Evolutionary conservation across 495 filamentous ascomycete species (phyloP), one percentile per base, ranked within the genome.

Genomic region (Cetradonia linearis): DNA sequence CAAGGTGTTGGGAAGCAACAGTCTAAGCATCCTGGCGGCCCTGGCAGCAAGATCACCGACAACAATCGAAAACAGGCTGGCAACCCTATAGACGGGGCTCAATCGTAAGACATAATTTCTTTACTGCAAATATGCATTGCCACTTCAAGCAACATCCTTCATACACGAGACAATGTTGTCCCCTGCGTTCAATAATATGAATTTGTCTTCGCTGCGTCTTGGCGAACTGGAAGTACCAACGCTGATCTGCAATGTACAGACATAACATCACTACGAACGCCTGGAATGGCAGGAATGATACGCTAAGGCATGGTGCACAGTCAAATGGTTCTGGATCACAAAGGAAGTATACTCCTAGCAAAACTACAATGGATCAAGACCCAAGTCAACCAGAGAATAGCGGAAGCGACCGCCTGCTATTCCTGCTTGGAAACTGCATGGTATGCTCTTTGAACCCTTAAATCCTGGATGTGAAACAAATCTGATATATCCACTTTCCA

Each of bases 381-480:
- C 74, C 76, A 30, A 79, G 77, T 61, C 80, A 78, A 5, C 68
- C 79, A 16, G 86, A 88, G 60, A 80, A 76, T 61, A 82, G 84
- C 68, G 77, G 83, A 25, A 79, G 86, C 68, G 83, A 88, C 66
- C 78, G 86, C 58, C 75, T 85, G 16, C 65, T 85, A 46, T 87
- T 81, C 70, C 67, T 87, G 27, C 67, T 87, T 23, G 79, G 80
- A 31, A 82, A 80, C 62, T 81, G 82, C 54, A 79, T 81, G 63
- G 86, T 88, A 78, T 70, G 83, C 40, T 20, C 33, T 74, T 34
- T 48, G 48, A 54, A 9, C 18, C 34, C 18, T 20, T 13, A 1
- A 31, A 1, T 34, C 10, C 5, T 25, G 20, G 42, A 46, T n/a
- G 42, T 20, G 2, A 10, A 14, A 25, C 20, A 46, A 46, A 3